Base-by-base conservation (phyloP, 1,139 yeast genomes). In the Saccharomycopsis hybrid region DNA sequence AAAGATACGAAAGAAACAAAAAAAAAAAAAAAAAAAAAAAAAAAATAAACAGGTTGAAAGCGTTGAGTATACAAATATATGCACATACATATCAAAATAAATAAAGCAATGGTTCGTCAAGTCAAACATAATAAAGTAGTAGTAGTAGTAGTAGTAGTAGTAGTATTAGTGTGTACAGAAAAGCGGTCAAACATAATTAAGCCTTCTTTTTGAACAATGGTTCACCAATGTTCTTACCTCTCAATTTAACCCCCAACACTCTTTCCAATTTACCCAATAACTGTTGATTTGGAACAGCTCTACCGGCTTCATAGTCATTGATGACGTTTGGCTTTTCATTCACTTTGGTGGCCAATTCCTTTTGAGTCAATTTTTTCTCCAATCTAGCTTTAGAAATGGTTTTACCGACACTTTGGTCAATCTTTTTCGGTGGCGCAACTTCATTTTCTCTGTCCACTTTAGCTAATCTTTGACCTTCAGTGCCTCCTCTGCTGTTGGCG, bases 281-380 rank as follows among this genome's bases (percentile, higher is more conserved):
- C 70, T 89, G 97, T 73, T 94, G 98, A 73, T 87, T 90, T 54
- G 98, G 98, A 58, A 86, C 81, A 49, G 96, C 98, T 66, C 96
- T 81, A 53, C 96, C 97, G 51, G 95, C 89, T 72, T 92, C 98
- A 70, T 92, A 92, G 65, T 92, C 98, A 70, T 89, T 90, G 63
- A 92, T 82, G 55, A 92, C 87, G 58, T 85, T 88, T 54, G 97
- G 97, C 74, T 92, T 92, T 72, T 92, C 98, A 67, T 89, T 90
- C 64, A 92, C 79, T 67, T 83, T 85, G 56, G 96, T 88, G 60
- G 98, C 98, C 62, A 92, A 77, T 60, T 92, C 98, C 76, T 92
- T 92, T 70, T 92, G 98, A 8, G 97, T 85, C 63, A 89, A 66
- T 62, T 80, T 79, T 77, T 89, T 89, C 57, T 87, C 97, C 63